These are phyloP conservation scores for Saccharomycopsis fodiens DNA, from an alignment of 805 yeast genomes.

Conservation along the genomic window DNA sequence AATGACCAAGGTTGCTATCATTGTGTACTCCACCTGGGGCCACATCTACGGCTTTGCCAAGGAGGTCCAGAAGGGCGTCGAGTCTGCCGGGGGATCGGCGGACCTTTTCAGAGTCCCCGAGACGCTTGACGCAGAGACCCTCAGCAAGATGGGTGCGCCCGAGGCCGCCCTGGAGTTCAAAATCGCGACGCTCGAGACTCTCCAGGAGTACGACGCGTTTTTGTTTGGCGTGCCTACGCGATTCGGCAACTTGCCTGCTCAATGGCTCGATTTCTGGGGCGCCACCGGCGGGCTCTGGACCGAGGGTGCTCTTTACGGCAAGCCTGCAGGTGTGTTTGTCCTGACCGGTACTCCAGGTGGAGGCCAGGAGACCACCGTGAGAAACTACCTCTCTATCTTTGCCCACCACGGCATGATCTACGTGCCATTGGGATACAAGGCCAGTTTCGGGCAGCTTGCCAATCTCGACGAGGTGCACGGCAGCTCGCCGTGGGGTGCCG, in stretches of 20 bases:
- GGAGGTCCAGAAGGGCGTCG: conserved; percentile 59
- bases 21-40: conserved; percentile 70
- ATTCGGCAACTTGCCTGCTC: conserved; percentile 75
- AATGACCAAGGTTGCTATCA: conserved; percentile 27
- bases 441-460: conserved; percentile 44
- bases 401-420: conserved; percentile 77
- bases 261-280: conserved; percentile 71
- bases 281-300: conserved; percentile 79
- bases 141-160: conserved; percentile 54
- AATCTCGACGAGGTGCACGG: conserved; percentile 65
- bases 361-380: conserved; percentile 70
- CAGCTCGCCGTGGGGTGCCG: conserved; percentile 84
- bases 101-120: conserved; percentile 71
- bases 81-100: conserved; percentile 60
- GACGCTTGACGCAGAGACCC: conserved; percentile 55
- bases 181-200: conserved; percentile 50
- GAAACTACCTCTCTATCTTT: conserved; percentile 54
- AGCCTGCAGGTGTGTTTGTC: conserved; percentile 65
- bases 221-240: conserved; percentile 84
- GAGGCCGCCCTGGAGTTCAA: conserved; percentile 53
- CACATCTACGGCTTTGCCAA: conserved; percentile 66
- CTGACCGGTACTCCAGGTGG: conserved; percentile 75
- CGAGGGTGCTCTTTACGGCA: conserved; percentile 60
- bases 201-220: conserved; percentile 67
- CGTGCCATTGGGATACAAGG: conserved; percentile 71